Conservation (phyloP, 768 basidiomycete species). For the Pholiota conissans region DNA sequence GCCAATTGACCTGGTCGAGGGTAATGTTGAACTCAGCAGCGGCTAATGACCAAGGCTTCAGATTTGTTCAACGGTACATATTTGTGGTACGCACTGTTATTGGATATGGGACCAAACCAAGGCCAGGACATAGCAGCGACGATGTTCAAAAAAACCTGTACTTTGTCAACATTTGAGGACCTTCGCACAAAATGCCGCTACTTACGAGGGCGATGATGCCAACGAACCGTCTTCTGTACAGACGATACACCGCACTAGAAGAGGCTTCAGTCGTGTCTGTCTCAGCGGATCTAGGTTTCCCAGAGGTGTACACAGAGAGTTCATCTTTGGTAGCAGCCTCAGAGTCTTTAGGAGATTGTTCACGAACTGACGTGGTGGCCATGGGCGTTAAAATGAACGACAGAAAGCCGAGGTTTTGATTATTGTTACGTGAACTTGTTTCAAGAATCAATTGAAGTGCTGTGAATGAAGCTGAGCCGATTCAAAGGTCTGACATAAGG, state of each 20-base stretch:
- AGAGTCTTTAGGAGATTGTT: not conserved
- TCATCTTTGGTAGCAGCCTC: not conserved
- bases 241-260: slow-evolving; percentile 39
- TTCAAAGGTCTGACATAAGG: not conserved
- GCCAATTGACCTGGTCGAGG: slow-evolving; percentile 76
- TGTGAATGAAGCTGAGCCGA: not conserved
- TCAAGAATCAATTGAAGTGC: not conserved
- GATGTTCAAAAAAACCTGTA: slow-evolving; percentile 60
- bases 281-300: not conserved
- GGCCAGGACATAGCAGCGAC: slow-evolving; percentile 68
- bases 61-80: not conserved
- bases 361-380: not conserved
- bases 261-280: not conserved
- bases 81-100: slow-evolving; percentile 44
- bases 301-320: not conserved
- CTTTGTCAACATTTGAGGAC: not conserved
- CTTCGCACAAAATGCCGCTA: slow-evolving; percentile 1
- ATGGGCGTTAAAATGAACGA: not conserved
- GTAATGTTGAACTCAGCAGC: slow-evolving; percentile 66
- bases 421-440: not conserved
- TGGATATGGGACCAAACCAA: slow-evolving; percentile 86
- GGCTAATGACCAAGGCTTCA: slow-evolving; percentile 36
- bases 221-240: slow-evolving; percentile 70
- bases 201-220: slow-evolving; percentile 65
- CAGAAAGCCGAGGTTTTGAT: not conserved